Percentiles rank a stretch among this genome's conserved stretches.
Conservation (phyloP, 805 yeast species). For the Metschnikowia henanensis region DNA sequence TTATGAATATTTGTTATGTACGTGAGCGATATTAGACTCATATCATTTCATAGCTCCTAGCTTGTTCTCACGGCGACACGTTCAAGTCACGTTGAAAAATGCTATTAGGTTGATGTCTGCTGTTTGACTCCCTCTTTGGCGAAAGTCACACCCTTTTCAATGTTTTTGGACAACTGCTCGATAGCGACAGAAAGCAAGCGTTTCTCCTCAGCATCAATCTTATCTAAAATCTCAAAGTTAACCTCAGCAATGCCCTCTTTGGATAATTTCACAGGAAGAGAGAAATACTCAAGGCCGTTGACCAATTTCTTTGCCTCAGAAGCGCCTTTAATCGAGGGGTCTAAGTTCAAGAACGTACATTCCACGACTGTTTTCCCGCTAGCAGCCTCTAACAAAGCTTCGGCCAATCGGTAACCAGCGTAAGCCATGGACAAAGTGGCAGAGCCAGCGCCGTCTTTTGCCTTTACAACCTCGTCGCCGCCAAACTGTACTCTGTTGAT, state of each 20-base stretch:
- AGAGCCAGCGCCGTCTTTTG: slow-evolving; percentile 92
- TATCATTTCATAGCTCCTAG: too few species aligned
- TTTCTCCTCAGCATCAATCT: slow-evolving; percentile 51
- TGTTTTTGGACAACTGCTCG: slow-evolving; percentile 53
- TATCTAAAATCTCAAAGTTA: slow-evolving; percentile 50
- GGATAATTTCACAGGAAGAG: slow-evolving; percentile 61
- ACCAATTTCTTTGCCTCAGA: slow-evolving; percentile 48
- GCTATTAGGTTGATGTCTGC: too few species aligned
- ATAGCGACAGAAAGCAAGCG: slow-evolving; percentile 54
- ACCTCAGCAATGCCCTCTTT: slow-evolving; percentile 56
- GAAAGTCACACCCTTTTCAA: slow-evolving; percentile 58
- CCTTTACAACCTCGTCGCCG: slow-evolving; percentile 96
- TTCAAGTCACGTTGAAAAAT: too few species aligned
- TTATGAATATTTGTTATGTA: too few species aligned
- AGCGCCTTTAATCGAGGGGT: slow-evolving; percentile 51
- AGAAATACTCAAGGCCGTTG: slow-evolving; percentile 49
- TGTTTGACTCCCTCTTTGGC: slow-evolving; percentile 20
- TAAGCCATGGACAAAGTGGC: slow-evolving; percentile 96
- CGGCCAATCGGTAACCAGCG: slow-evolving; percentile 84
- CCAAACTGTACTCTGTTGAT: slow-evolving; percentile 55
- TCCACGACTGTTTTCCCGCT: slow-evolving; percentile 34
- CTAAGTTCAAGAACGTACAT: slow-evolving; percentile 53
- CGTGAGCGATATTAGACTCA: too few species aligned
- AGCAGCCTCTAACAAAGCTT: slow-evolving; percentile 42
- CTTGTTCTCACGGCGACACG: too few species aligned